phyloP scores from a whole-genome alignment of 148 eudicot genomes.

The Nepenthes gracilis region DNA sequence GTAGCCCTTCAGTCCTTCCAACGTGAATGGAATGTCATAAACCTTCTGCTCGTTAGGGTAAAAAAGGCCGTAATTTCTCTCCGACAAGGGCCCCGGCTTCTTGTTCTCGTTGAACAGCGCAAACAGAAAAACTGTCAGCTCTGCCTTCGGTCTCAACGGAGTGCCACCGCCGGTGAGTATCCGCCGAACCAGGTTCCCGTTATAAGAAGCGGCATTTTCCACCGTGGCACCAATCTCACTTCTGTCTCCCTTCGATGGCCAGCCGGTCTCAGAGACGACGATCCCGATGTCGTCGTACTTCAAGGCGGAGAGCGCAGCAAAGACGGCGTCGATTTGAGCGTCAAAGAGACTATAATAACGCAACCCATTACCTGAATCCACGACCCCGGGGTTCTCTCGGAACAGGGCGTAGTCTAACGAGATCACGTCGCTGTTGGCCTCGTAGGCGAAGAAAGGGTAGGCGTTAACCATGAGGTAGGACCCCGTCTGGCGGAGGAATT shows the following conservation, averaged over 20 bases:
- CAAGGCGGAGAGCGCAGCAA: slow-evolving; percentile 70
- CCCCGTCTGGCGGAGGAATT: slow-evolving; percentile 40
- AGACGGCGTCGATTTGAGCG: slow-evolving; percentile 87
- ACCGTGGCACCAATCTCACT: slow-evolving; percentile 62
- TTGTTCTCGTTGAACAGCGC: slow-evolving; percentile 83
- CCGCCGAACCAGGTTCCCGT: slow-evolving; percentile 53
- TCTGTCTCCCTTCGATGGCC: slow-evolving; percentile 84
- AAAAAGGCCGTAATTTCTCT: slow-evolving; percentile 80
- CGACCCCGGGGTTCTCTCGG: slow-evolving; percentile 59
- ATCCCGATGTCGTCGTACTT: slow-evolving; percentile 51
- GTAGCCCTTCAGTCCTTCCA: slow-evolving; percentile 17
- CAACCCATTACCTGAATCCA: slow-evolving; percentile 55
- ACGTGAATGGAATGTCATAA: slow-evolving; percentile 51
- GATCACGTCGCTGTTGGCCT: slow-evolving; percentile 64
- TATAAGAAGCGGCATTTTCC: slow-evolving; percentile 69
- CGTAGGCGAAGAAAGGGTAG: slow-evolving; percentile 87
- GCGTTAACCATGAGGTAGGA: slow-evolving; percentile 74
- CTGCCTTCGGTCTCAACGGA: slow-evolving; percentile 58
- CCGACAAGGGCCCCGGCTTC: slow-evolving; percentile 67
- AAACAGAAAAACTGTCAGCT: slow-evolving; percentile 62
- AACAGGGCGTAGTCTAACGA: slow-evolving; percentile 74
- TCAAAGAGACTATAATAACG: slow-evolving; percentile 61
- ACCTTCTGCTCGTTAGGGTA: slow-evolving; percentile 68
- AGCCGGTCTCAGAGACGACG: slow-evolving; percentile 75
- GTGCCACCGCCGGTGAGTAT: slow-evolving; percentile 81